Conservation (phyloP, 768 basidiomycete genomes). For the Mycena leptocephala region DNA sequence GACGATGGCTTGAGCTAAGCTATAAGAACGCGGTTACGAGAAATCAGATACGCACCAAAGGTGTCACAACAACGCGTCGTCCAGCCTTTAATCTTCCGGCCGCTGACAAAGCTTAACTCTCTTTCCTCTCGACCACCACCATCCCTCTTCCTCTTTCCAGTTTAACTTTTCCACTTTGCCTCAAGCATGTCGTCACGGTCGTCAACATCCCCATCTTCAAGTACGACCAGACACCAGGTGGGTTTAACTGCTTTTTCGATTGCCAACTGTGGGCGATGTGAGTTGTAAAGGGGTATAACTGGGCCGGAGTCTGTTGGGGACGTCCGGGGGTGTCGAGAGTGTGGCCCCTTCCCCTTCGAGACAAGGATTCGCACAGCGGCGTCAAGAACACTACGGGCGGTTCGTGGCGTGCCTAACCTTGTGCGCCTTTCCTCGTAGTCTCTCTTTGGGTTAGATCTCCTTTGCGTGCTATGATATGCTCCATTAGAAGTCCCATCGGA, state of each 20-base stretch:
- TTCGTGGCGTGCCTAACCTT: background rate
- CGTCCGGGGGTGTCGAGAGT: background rate
- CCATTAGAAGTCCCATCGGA: background rate
- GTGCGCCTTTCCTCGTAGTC: background rate
- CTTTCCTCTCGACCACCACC: background rate
- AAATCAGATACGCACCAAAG: too few species aligned
- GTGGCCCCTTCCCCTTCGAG: background rate
- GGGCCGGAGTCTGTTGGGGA: background rate
- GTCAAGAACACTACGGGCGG: background rate
- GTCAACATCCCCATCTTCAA: too few species aligned
- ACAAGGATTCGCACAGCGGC: background rate
- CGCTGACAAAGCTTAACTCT: background rate
- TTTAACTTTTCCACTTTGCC: background rate
- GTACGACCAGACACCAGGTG: too few species aligned
- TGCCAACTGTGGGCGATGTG: background rate
- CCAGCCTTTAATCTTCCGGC: too few species aligned
- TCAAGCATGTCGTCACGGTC: background rate
- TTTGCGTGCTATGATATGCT: background rate
- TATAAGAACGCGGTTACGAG: too few species aligned
- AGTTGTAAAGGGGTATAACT: background rate
- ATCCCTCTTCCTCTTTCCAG: background rate
- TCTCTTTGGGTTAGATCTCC: background rate
- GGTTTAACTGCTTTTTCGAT: conserved; percentile 8
- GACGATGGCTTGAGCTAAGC: too few species aligned
- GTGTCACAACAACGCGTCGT: too few species aligned